These are phyloP conservation scores for Calonectria naviculata DNA, from an alignment of 2,329 filamentous ascomycete genomes.

Conservation along the genomic window DNA sequence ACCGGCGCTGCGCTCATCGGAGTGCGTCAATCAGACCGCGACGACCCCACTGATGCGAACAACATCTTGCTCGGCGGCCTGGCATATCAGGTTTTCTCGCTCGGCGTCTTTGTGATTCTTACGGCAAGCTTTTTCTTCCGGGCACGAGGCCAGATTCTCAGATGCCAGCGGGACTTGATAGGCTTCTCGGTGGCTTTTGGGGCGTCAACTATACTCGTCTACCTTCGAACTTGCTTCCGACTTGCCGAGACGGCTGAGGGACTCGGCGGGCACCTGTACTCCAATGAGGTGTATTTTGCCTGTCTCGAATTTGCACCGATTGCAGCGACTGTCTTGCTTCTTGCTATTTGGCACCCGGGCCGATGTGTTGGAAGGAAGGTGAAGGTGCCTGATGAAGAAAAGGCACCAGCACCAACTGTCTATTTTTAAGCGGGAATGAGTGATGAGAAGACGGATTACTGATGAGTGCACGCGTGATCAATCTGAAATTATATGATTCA, in stretches of 20 bases:
- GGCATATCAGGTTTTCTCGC: constrained; percentile 64
- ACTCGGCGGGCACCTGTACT: constrained; percentile 55
- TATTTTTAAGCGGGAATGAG: constrained; percentile 27
- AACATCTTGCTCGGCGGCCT: constrained; percentile 67
- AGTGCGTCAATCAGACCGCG: constrained; percentile 56
- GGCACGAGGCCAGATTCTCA: constrained; percentile 43
- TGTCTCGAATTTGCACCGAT: constrained; percentile 66
- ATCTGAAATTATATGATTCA: background rate
- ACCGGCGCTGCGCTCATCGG: constrained; percentile 66
- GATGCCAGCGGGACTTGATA: constrained; percentile 41
- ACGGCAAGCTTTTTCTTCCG: constrained; percentile 53
- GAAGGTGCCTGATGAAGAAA: constrained; percentile 30
- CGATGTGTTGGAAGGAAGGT: constrained; percentile 42
- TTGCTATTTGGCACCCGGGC: constrained; percentile 49
- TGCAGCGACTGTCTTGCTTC: constrained; percentile 58
- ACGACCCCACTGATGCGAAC: constrained; percentile 62
- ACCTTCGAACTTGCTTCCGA: constrained; percentile 64
- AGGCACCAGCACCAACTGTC: constrained; percentile 9
- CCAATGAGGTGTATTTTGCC: constrained; percentile 64
- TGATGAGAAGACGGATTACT: background rate
- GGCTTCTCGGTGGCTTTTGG: constrained; percentile 55
- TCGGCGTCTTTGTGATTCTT: constrained; percentile 59
- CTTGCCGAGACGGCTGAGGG: constrained; percentile 66
- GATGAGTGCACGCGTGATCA: background rate
- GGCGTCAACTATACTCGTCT: constrained; percentile 59